Percentiles rank a stretch among this genome's conserved stretches.
These are phyloP conservation scores for Erysimum cheiri DNA, from an alignment of 441 rosid species.

Conservation along the genomic window DNA sequence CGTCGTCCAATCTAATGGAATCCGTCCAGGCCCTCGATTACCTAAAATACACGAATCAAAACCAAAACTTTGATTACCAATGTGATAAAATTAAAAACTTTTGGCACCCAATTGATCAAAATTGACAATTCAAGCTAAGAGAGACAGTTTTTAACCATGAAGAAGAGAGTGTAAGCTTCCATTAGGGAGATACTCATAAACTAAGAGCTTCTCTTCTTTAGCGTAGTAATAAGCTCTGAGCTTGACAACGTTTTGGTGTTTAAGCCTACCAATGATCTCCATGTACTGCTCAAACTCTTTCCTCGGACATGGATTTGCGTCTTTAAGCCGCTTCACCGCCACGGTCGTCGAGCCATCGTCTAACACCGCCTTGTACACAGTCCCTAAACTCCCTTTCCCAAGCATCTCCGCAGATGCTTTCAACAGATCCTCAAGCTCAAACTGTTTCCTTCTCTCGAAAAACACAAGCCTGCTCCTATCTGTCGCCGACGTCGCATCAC, in stretches of 20 bases:
- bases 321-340: conserved; percentile 90
- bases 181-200: conserved; percentile 88
- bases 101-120: background rate
- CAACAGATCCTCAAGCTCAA: conserved; percentile 86
- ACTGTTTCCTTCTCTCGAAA: conserved; percentile 73
- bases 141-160: conserved; percentile 58
- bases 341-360: conserved; percentile 75
- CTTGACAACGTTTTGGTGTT: conserved; percentile 75
- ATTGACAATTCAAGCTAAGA: background rate
- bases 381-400: conserved; percentile 92
- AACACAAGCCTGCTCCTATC: conserved; percentile 82
- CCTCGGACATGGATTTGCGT: conserved; percentile 89
- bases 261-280: conserved; percentile 86
- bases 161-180: conserved; percentile 87
- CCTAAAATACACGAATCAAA: conserved; percentile 44
- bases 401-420: conserved; percentile 97
- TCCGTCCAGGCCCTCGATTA: conserved; percentile 85
- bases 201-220: conserved; percentile 91
- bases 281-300: conserved; percentile 91
- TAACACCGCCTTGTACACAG: conserved; percentile 88
- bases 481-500: conserved; percentile 73
- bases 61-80: background rate
- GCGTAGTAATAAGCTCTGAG: conserved; percentile 96
- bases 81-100: background rate
- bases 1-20: conserved; percentile 97